phyloP scores from a whole-genome alignment of 2,329 filamentous ascomycete species.

The Pseudopyricularia javanii region DNA sequence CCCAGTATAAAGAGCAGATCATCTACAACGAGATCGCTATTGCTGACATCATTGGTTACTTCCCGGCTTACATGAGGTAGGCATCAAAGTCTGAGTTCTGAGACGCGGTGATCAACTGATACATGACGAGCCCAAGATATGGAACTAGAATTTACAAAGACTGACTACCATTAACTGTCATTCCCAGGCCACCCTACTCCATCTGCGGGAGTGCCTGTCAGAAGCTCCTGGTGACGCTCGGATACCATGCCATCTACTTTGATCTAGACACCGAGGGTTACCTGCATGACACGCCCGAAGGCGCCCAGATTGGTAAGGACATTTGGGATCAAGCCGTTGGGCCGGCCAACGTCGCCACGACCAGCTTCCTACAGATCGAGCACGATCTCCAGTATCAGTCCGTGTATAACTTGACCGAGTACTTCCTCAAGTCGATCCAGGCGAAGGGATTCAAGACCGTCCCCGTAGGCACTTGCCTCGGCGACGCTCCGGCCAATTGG shows the following conservation, averaged over 20 bases:
- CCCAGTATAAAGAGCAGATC: conserved; percentile 25
- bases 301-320: conserved; percentile 21
- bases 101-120: conserved; percentile 4
- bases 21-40: conserved; percentile 31
- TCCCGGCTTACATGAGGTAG: conserved; percentile 31
- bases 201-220: conserved; percentile 20
- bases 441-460: conserved; percentile 30
- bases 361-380: conserved; percentile 35
- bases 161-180: conserved; percentile 4
- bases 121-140: too few species aligned
- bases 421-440: conserved; percentile 27
- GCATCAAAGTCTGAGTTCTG: conserved; percentile 3
- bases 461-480: conserved; percentile 43
- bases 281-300: conserved; percentile 14
- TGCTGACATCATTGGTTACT: conserved; percentile 26
- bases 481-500: conserved; percentile 37
- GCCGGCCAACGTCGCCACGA: conserved; percentile 8
- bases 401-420: conserved; percentile 32
- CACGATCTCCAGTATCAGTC: conserved; percentile 35
- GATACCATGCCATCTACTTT: conserved; percentile 23
- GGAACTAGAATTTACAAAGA: too few species aligned
- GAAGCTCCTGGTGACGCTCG: conserved; percentile 15
- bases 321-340: conserved; percentile 17
- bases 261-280: conserved; percentile 23
- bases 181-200: conserved; percentile 23